Conservation (phyloP, 192 early-diverging fungal species). For the Obelidium mucronatum region DNA sequence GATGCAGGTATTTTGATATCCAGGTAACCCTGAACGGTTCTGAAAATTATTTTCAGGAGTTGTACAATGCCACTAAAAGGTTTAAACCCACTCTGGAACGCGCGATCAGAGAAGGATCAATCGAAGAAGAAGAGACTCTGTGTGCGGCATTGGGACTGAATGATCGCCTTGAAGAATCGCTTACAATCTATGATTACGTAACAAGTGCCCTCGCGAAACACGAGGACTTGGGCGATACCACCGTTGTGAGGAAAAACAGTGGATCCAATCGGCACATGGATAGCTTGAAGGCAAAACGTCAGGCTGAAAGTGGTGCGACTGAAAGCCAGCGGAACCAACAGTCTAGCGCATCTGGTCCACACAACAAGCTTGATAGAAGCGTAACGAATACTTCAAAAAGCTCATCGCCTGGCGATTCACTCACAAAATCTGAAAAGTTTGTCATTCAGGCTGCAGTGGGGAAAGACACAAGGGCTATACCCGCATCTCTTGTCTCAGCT, state of each 20-base stretch:
- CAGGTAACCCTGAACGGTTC: neutral
- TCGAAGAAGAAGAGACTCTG: neutral
- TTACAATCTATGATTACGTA: neutral
- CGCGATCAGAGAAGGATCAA: neutral
- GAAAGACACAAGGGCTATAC: neutral
- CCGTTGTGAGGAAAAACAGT: neutral
- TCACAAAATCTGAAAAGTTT: neutral
- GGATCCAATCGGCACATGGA: neutral
- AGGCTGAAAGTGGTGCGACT: neutral
- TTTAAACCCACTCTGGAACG: neutral
- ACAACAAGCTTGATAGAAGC: too few species aligned
- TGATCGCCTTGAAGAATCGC: neutral
- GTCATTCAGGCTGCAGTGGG: neutral
- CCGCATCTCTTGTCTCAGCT: neutral
- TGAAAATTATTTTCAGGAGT: neutral
- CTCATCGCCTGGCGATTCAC: too few species aligned
- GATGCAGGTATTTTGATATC: neutral
- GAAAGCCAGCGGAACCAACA: neutral
- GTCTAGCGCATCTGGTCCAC: neutral
- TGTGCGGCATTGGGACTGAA: neutral
- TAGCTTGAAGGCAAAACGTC: neutral
- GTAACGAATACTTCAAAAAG: too few species aligned
- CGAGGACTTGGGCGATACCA: neutral
- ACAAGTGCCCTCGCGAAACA: neutral
- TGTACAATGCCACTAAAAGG: neutral